phyloP scores from a whole-genome alignment of 1,284 basidiomycete species.

The Mycena sp. region DNA sequence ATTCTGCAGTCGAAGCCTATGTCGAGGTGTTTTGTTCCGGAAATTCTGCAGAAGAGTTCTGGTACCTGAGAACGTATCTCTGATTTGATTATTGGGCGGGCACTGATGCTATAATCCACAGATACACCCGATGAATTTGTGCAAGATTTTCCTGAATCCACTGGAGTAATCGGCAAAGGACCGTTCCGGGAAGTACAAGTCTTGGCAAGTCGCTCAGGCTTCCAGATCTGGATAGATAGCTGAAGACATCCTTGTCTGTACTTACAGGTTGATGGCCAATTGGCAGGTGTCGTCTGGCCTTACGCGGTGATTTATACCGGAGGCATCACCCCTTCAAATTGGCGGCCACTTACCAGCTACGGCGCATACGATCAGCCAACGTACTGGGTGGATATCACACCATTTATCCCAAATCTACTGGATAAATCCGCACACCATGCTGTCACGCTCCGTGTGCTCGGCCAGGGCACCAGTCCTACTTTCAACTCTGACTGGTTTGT shows the following conservation, averaged over 20 bases:
- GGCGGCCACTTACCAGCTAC: conserved; percentile 57
- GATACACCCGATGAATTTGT: conserved; percentile 52
- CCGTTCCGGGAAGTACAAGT: conserved; percentile 60
- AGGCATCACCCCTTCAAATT: conserved; percentile 56
- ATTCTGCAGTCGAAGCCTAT: conserved; percentile 47
- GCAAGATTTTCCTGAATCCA: conserved; percentile 45
- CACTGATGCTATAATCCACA: conserved; percentile 7
- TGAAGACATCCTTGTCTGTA: neutral
- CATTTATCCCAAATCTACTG: conserved; percentile 54
- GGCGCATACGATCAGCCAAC: conserved; percentile 59
- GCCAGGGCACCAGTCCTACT: conserved; percentile 48
- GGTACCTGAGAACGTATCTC: conserved; percentile 50
- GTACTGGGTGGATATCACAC: conserved; percentile 58
- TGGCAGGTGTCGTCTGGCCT: conserved; percentile 58
- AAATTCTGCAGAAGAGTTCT: conserved; percentile 55
- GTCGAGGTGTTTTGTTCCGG: conserved; percentile 53
- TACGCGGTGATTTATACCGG: conserved; percentile 61
- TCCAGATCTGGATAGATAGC: neutral
- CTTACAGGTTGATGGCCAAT: conserved; percentile 46
- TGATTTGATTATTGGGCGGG: neutral
- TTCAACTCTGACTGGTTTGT: conserved; percentile 57
- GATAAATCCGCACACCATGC: conserved; percentile 45
- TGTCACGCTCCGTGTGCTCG: conserved; percentile 52
- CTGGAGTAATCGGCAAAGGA: conserved; percentile 46
- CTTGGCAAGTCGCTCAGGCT: conserved; percentile 32